Conservation (phyloP, 768 basidiomycete species). For the Kwoniella botswanensis region DNA sequence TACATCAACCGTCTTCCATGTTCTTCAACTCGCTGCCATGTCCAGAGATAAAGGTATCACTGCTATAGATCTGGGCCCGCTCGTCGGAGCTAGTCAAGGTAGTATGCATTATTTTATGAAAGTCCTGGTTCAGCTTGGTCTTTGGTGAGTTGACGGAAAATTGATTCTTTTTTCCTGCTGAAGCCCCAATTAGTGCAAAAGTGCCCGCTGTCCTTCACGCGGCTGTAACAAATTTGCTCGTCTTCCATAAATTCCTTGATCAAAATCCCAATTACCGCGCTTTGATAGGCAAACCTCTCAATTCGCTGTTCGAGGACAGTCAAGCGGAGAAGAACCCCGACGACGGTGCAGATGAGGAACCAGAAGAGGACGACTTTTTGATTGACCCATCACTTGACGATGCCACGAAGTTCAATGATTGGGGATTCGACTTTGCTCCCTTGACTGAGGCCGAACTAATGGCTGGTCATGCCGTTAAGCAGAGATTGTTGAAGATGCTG, state of each 20-base stretch:
- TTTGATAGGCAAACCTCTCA: conserved; percentile 26
- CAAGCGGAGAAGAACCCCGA: background rate
- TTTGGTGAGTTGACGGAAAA: conserved; percentile 35
- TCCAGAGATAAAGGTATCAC: conserved; percentile 49
- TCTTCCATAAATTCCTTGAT: conserved; percentile 43
- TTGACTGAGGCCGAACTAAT: conserved; percentile 42
- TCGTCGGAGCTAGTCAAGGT: conserved; percentile 47
- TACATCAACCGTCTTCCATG: conserved; percentile 41
- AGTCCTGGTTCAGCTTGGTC: conserved; percentile 32
- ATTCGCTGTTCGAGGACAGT: background rate
- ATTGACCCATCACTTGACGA: conserved; percentile 15
- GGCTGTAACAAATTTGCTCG: conserved; percentile 41
- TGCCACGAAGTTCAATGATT: background rate
- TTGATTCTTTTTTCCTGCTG: background rate
- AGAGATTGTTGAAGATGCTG: conserved; percentile 41
- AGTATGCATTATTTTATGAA: conserved; percentile 51
- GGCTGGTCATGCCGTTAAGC: conserved; percentile 42
- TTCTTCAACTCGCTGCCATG: conserved; percentile 43
- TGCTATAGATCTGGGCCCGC: conserved; percentile 46
- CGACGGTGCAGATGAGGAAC: conserved; percentile 17
- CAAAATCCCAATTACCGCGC: conserved; percentile 41
- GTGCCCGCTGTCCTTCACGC: conserved; percentile 38
- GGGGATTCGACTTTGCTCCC: conserved; percentile 32
- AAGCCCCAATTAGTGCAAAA: conserved; percentile 33
- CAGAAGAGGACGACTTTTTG: background rate